phyloP scores from a whole-genome alignment of 2,329 filamentous ascomycete genomes.

The Colletotrichum lini region DNA sequence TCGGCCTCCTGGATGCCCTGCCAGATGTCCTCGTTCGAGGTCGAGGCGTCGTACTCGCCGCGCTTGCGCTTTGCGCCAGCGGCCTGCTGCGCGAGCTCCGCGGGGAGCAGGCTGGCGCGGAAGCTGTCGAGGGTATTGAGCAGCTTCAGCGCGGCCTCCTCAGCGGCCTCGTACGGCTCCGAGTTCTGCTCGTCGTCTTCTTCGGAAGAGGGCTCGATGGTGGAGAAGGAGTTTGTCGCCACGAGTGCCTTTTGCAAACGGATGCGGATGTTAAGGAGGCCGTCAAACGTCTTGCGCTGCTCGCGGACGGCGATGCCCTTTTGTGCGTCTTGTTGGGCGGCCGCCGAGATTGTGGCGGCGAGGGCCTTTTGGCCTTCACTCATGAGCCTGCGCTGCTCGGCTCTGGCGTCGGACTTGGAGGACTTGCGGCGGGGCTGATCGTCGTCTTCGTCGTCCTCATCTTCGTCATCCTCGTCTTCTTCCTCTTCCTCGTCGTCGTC shows the following conservation, averaged over 20 bases:
- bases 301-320: constrained; percentile 90
- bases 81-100: constrained; percentile 51
- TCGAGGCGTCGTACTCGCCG: constrained; percentile 63
- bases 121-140: constrained; percentile 85
- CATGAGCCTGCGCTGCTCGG: constrained; percentile 77
- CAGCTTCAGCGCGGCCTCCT: constrained; percentile 86
- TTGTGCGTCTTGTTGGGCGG: constrained; percentile 81
- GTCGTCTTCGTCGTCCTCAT: constrained; percentile 47
- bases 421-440: constrained; percentile 32
- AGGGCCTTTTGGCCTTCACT: constrained; percentile 77
- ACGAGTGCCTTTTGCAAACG: constrained; percentile 92
- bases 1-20: constrained; percentile 78
- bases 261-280: constrained; percentile 90
- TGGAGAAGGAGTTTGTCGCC: constrained; percentile 80
- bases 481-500: constrained; percentile 54
- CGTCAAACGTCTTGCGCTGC: constrained; percentile 89
- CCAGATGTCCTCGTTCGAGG: constrained; percentile 79
- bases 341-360: constrained; percentile 72
- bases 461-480: constrained; percentile 53
- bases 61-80: constrained; percentile 75
- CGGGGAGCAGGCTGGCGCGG: constrained; percentile 71
- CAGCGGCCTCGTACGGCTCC: constrained; percentile 80
- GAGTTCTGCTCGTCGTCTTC: constrained; percentile 54
- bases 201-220: constrained; percentile 60
- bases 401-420: constrained; percentile 55